Evolutionary conservation across 2,329 filamentous ascomycete genomes (phyloP), one percentile per base, ranked within the genome.

Genomic region (Xylaria digitata): DNA sequence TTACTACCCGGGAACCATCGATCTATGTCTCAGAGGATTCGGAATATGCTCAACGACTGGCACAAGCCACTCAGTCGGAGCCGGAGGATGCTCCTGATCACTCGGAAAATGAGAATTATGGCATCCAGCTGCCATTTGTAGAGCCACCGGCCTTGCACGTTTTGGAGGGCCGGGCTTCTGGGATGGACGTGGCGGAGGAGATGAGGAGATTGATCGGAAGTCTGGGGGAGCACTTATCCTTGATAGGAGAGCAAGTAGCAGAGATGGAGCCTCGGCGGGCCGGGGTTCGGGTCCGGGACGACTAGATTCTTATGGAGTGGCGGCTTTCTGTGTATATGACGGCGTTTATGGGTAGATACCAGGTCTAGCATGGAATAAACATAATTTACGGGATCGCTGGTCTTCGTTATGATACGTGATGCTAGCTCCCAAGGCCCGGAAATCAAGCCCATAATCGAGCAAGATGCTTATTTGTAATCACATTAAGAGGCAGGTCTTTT

Each of bases 21-120:
- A 87, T 89, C 53, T 89, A 89, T 72, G 84, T 89, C 9, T 86
- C 86, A 0, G 87, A 89, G 67, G 86, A 88, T 66, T 86, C 84
- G 7, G 82, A 85, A 30, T 85, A 82, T 66, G 80, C 83, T 42
- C 54, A 71, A 34, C 57, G 67, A 67, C 54, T 78, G 15, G 70
- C 73, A 3, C 69, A 66, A 2, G 68, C 63, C 32, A 59, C 42
- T 8, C 63, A 67, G 9, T 42, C 63, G 4, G 69, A 71, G 34
- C 57, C 57, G 2, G 66, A 68, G 19, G 57, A 67, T n/a, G 7
- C n/a, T 6, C 53, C 53, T 0, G 49, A 32, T 2, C 58, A 55
- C 37, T 23, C 58, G 2, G 65, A 63, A 23, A 70, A 60, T 13
- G 60, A 58, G 13, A 48, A 46, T 21, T 56, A 61, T 30, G 62